Percentiles rank a stretch among this genome's conserved stretches.
Evolutionary conservation across 164 flowering plant species (phyloP).

Genomic region (Saururus chinensis): DNA sequence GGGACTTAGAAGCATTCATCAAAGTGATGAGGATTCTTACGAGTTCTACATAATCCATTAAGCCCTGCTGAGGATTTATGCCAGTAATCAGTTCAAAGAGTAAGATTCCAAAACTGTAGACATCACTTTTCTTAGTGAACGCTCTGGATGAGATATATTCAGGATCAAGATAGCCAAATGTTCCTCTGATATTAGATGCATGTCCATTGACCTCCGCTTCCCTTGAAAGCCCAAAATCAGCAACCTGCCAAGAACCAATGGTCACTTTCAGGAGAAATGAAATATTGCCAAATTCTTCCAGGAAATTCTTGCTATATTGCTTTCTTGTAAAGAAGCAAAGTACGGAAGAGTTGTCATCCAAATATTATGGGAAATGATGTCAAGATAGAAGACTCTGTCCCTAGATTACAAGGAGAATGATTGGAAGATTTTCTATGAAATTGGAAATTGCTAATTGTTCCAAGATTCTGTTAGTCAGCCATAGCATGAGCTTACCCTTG

Average conservation of each 20-base stretch:
- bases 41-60: constrained; percentile 81
- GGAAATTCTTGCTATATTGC: neutral
- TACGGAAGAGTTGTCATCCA: too few relatives aligned
- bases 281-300: neutral
- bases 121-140: constrained; percentile 91
- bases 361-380: too few relatives aligned
- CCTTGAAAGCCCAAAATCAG: constrained; percentile 97
- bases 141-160: constrained; percentile 75
- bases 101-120: constrained; percentile 87
- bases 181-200: constrained; percentile 66
- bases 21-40: constrained; percentile 31
- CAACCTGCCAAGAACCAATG: constrained; percentile 40
- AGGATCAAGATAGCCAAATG: constrained; percentile 97
- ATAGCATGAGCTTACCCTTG: constrained; percentile 56
- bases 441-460: too few relatives aligned
- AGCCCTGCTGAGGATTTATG: constrained; percentile 85
- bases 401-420: neutral
- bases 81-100: constrained; percentile 90
- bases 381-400: neutral
- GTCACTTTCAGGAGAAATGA: constrained; percentile 7
- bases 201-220: constrained; percentile 71
- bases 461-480: neutral
- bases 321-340: neutral
- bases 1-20: neutral
- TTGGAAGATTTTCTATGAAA: neutral